These are phyloP conservation scores for Sanghuangporus sanghuang DNA, from an alignment of 1,284 basidiomycete species.

Conservation along the genomic window DNA sequence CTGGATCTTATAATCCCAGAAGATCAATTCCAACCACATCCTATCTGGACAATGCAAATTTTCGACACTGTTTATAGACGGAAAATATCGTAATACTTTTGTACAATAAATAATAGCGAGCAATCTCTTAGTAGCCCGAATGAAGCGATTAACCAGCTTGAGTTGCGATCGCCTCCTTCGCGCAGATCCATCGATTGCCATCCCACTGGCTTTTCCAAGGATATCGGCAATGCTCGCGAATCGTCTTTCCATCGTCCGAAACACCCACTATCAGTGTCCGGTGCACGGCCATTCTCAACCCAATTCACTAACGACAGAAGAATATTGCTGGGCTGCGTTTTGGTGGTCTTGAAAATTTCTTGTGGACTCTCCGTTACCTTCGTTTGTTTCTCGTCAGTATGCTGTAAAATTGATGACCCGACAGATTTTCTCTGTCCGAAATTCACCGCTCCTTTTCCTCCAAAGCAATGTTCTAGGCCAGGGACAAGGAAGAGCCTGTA, in stretches of 20 bases:
- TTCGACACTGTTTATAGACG: no score
- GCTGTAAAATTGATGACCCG: background rate
- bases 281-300: slow-evolving; percentile 35
- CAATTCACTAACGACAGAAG: slow-evolving; percentile 36
- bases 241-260: slow-evolving; percentile 17
- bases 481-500: slow-evolving; percentile 39
- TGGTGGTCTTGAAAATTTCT: background rate
- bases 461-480: slow-evolving; percentile 36
- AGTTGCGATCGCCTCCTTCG: background rate
- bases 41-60: no score
- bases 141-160: background rate
- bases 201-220: slow-evolving; percentile 21
- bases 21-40: no score
- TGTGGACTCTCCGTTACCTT: background rate
- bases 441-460: slow-evolving; percentile 17
- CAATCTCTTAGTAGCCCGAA: background rate
- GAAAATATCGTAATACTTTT: background rate
- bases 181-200: background rate
- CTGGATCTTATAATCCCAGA: no score
- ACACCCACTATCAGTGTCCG: slow-evolving; percentile 29
- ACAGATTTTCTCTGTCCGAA: slow-evolving; percentile 21
- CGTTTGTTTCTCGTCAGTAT: background rate
- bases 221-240: slow-evolving; percentile 21
- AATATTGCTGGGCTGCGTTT: slow-evolving; percentile 27
- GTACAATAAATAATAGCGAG: background rate